Percentiles rank a stretch among this genome's conserved stretches.
Evolutionary conservation across 805 yeast genomes (phyloP).

Genomic region (Candida tammaniensis): DNA sequence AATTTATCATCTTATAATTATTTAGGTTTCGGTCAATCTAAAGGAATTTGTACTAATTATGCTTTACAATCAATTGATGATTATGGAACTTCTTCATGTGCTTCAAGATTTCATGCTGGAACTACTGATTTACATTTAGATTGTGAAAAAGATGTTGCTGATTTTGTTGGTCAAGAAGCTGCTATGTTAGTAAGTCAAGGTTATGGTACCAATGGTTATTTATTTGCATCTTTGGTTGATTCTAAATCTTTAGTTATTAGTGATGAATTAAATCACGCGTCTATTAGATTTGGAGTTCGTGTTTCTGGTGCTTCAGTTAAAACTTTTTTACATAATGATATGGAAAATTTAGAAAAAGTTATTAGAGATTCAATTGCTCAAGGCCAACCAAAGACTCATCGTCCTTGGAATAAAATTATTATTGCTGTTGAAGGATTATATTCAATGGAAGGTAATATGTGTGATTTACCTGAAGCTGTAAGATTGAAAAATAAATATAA

Average conservation of each 20-base stretch:
- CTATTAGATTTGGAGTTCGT: constrained; percentile 93
- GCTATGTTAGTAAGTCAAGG: constrained; percentile 90
- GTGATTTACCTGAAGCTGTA: constrained; percentile 73
- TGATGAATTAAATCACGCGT: constrained; percentile 93
- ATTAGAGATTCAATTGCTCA: constrained; percentile 82
- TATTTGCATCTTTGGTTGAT: constrained; percentile 81
- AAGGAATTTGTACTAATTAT: constrained; percentile 83
- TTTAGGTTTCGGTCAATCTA: constrained; percentile 94
- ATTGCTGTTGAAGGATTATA: constrained; percentile 90
- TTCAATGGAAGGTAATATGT: constrained; percentile 90
- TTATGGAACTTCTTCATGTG: constrained; percentile 76
- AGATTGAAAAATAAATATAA: constrained; percentile 80
- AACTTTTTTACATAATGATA: constrained; percentile 89
- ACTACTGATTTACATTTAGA: constrained; percentile 68
- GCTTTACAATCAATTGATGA: constrained; percentile 62
- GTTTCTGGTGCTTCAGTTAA: constrained; percentile 90
- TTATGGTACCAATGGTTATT: constrained; percentile 88
- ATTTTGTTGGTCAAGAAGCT: constrained; percentile 88
- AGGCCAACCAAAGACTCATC: constrained; percentile 92
- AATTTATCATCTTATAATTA: constrained; percentile 91
- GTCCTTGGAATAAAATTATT: constrained; percentile 90
- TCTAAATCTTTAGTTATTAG: constrained; percentile 87
- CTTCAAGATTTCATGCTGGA: constrained; percentile 74
- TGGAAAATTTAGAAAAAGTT: constrained; percentile 71
- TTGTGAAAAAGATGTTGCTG: constrained; percentile 77